Evolutionary conservation across 1,284 basidiomycete genomes (phyloP).

Genomic region (Singerocomus inundabilis): DNA sequence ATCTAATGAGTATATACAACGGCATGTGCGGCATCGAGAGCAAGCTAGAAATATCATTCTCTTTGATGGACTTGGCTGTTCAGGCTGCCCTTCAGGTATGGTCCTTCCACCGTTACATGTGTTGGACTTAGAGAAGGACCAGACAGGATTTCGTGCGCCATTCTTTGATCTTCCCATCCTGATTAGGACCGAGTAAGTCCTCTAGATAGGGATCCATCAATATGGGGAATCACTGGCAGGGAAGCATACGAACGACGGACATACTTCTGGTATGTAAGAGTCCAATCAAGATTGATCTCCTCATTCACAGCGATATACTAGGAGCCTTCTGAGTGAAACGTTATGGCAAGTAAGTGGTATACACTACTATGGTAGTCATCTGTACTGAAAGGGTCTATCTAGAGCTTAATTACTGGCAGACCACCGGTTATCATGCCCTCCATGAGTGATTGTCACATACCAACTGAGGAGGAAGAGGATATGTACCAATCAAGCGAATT

Average conservation of each 20-base stretch:
- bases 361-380: background rate
- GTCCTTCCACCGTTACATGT: background rate
- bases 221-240: conserved; percentile 48
- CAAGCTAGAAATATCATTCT: conserved; percentile 47
- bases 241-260: conserved; percentile 52
- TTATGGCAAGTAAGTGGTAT: conserved; percentile 38
- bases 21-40: conserved; percentile 52
- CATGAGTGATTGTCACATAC: conserved; percentile 44
- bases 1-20: conserved; percentile 54
- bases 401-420: conserved; percentile 50
- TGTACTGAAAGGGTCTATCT: background rate
- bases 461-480: conserved; percentile 44
- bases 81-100: conserved; percentile 47
- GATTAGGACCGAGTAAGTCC: conserved; percentile 4
- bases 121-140: conserved; percentile 2
- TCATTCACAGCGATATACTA: background rate
- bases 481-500: conserved; percentile 42
- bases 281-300: background rate
- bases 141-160: conserved; percentile 51
- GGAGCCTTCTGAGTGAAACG: conserved; percentile 43
- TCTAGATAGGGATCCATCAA: conserved; percentile 52
- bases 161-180: background rate
- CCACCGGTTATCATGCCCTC: conserved; percentile 43
- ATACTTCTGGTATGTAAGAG: conserved; percentile 44
- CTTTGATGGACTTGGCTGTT: conserved; percentile 45